phyloP scores from a whole-genome alignment of 805 yeast genomes.

The Yamadazyma paraphyllophila region DNA sequence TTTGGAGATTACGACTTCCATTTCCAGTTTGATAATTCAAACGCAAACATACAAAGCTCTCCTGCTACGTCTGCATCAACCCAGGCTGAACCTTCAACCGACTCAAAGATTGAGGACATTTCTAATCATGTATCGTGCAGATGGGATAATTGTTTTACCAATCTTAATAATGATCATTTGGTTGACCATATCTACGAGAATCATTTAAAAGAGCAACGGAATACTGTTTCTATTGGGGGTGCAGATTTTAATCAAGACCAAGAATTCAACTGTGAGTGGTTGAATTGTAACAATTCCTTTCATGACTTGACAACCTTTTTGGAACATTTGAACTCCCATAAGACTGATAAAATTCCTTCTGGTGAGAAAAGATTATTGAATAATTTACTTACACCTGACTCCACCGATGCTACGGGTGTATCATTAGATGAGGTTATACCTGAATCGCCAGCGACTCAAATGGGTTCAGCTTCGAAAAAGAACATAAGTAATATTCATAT shows the following conservation, averaged over 20 bases:
- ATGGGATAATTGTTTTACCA: constrained; percentile 64
- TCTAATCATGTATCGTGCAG: constrained; percentile 43
- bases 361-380: background rate
- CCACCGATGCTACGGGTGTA: background rate
- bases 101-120: constrained; percentile 5
- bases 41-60: background rate
- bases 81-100: background rate
- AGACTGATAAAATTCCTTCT: constrained; percentile 4
- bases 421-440: background rate
- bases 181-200: constrained; percentile 40
- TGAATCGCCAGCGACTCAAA: background rate
- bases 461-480: background rate
- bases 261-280: constrained; percentile 69
- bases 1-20: constrained; percentile 37
- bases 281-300: constrained; percentile 60
- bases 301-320: constrained; percentile 52
- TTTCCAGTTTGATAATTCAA: constrained; percentile 30
- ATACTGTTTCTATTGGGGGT: background rate
- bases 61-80: background rate
- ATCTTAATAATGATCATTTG: constrained; percentile 32
- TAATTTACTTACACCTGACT: constrained; percentile 7
- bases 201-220: constrained; percentile 44
- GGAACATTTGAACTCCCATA: constrained; percentile 48
- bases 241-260: background rate
- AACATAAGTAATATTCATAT: constrained; percentile 23